phyloP scores from a whole-genome alignment of 345 rosid genomes.

The Aquilaria yunnanensis region DNA sequence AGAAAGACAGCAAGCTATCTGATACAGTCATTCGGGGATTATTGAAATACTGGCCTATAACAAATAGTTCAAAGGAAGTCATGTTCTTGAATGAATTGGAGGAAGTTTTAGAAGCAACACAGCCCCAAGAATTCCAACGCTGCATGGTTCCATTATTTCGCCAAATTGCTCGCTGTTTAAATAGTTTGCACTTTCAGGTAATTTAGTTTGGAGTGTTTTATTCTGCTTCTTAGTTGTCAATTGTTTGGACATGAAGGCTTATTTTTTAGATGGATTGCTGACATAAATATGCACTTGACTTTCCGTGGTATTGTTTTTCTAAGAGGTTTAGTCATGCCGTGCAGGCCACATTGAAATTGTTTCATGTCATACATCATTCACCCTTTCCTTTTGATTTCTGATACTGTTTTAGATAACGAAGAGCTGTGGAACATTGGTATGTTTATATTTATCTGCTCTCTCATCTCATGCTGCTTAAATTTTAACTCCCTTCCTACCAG shows the following conservation, averaged over 20 bases:
- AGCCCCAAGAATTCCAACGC: constrained; percentile 67
- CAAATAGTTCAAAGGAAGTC: constrained; percentile 91
- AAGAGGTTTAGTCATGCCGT: too few species aligned
- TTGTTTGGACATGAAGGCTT: background rate
- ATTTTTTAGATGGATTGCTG: background rate
- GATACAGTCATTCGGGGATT: constrained; percentile 73
- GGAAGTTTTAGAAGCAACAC: constrained; percentile 84
- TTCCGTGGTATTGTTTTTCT: too few species aligned
- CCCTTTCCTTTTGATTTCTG: too few species aligned
- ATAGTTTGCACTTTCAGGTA: constrained; percentile 92
- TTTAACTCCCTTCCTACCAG: too few species aligned
- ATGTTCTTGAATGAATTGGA: constrained; percentile 88
- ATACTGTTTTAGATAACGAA: too few species aligned
- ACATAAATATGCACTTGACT: too few species aligned
- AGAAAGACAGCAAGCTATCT: constrained; percentile 86
- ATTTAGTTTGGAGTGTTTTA: background rate
- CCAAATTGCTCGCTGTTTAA: constrained; percentile 67
- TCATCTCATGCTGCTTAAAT: too few species aligned
- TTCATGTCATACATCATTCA: too few species aligned
- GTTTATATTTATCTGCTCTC: too few species aligned
- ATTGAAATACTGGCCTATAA: constrained; percentile 86
- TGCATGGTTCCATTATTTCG: constrained; percentile 81
- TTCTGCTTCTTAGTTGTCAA: constrained; percentile 2
- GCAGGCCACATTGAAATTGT: too few species aligned
- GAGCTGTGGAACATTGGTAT: too few species aligned